These are phyloP conservation scores for Botrytis hyacinthi DNA, from an alignment of 2,329 filamentous ascomycete species.

Conservation along the genomic window DNA sequence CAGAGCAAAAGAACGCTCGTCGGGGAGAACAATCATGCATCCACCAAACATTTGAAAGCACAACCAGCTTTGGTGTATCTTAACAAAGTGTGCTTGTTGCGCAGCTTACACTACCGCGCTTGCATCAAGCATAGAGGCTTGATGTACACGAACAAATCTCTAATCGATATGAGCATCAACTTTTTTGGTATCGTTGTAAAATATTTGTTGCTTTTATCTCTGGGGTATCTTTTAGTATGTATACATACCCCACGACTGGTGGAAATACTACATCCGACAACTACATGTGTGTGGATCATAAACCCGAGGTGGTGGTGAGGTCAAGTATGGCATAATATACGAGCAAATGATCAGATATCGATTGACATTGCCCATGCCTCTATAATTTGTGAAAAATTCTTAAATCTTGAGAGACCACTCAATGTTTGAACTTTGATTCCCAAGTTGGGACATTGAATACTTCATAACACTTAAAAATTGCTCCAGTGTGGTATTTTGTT, in stretches of 20 bases:
- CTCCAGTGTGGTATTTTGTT: neutral
- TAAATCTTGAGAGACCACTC: neutral
- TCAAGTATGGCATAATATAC: neutral
- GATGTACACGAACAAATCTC: neutral
- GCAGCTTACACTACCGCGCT: neutral
- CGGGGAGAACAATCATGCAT: neutral
- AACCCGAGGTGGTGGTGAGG: neutral
- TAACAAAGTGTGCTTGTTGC: neutral
- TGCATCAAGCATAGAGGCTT: neutral
- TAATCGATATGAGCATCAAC: neutral
- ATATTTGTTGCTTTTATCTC: neutral
- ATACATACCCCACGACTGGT: neutral
- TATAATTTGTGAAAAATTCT: neutral
- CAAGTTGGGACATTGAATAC: neutral
- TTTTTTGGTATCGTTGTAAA: neutral
- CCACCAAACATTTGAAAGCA: neutral
- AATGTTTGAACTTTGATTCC: neutral
- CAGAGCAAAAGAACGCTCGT: neutral
- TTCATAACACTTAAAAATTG: neutral
- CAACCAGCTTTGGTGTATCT: neutral
- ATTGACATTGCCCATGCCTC: neutral
- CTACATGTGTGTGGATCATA: neutral
- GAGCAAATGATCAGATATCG: neutral
- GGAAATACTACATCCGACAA: neutral
- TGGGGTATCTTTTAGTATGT: neutral